Conservation (phyloP, 768 basidiomycete genomes). For the Pisolithus sp. region DNA sequence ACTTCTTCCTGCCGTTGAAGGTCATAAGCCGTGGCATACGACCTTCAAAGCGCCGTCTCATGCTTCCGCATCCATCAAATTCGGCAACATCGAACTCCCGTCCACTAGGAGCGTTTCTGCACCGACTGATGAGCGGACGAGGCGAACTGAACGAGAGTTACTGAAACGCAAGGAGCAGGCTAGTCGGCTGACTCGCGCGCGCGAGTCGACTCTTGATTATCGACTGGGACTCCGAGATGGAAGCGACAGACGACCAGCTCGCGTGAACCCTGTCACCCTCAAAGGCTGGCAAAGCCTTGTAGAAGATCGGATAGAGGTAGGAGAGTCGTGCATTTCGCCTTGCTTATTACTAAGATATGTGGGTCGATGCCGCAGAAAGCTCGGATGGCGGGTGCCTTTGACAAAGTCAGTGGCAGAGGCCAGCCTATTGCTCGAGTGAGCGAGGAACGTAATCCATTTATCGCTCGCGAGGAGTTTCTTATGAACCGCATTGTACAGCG, state of each 20-base stretch:
- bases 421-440: slow-evolving; percentile 38
- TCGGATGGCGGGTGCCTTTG: slow-evolving; percentile 60
- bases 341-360: not conserved
- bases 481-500: slow-evolving; percentile 82
- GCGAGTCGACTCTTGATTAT: slow-evolving; percentile 74
- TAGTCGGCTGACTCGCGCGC: slow-evolving; percentile 54
- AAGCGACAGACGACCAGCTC: slow-evolving; percentile 6
- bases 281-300: slow-evolving; percentile 73
- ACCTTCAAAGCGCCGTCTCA: slow-evolving; percentile 58
- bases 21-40: slow-evolving; percentile 66
- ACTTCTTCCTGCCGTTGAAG: slow-evolving; percentile 47
- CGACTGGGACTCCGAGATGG: slow-evolving; percentile 47
- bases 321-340: slow-evolving; percentile 3
- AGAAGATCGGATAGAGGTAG: slow-evolving; percentile 76
- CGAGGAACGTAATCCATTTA: slow-evolving; percentile 56
- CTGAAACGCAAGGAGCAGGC: slow-evolving; percentile 47
- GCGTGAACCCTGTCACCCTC: slow-evolving; percentile 52
- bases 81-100: slow-evolving; percentile 38
- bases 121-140: slow-evolving; percentile 33
- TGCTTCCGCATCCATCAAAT: slow-evolving; percentile 44
- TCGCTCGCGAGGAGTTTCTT: slow-evolving; percentile 72
- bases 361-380: slow-evolving; percentile 43
- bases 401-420: slow-evolving; percentile 63
- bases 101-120: slow-evolving; percentile 8
- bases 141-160: slow-evolving; percentile 42